A percentile compares a stretch with the other conserved stretches of the same genome.
These are phyloP conservation scores for Acanthamoeba polyphaga DNA, from an alignment of 208 protist species.

Conservation along the genomic window DNA sequence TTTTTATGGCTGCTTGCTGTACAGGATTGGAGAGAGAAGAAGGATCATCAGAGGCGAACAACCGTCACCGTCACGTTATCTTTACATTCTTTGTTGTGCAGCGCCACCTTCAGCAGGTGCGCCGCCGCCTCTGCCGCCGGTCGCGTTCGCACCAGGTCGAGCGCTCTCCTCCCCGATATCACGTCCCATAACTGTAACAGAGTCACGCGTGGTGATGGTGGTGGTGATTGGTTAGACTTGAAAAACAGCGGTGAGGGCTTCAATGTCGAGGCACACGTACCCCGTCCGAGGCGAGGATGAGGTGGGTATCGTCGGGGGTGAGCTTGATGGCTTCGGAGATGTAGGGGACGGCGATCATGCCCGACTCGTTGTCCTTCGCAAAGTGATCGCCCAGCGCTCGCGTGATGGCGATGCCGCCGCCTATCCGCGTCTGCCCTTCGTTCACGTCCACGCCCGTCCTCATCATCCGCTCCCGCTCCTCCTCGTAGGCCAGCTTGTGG, in stretches of 20 bases:
- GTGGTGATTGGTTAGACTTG: background rate
- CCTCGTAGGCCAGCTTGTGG: constrained; percentile 55
- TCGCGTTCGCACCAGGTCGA: background rate
- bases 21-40: too few relatives aligned
- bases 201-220: background rate
- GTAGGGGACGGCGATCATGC: constrained; percentile 70
- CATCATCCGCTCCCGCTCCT: constrained; percentile 51
- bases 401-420: constrained; percentile 70
- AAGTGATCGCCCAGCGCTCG: constrained; percentile 74
- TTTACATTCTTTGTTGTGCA: constrained; percentile 65
- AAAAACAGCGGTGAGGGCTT: background rate
- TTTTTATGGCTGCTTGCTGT: too few relatives aligned
- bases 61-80: constrained; percentile 52
- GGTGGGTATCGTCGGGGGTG: constrained; percentile 50
- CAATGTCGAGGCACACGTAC: background rate
- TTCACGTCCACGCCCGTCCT: constrained; percentile 6
- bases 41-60: constrained; percentile 16
- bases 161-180: background rate
- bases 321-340: constrained; percentile 64
- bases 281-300: constrained; percentile 70
- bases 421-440: constrained; percentile 74
- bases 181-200: constrained; percentile 47
- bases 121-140: constrained; percentile 20
- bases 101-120: constrained; percentile 20
- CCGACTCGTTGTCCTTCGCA: constrained; percentile 72